Percentiles rank a stretch among this genome's conserved stretches.
These are phyloP conservation scores for Kwoniella sp. DNA, from an alignment of 768 basidiomycete genomes.

Conservation along the genomic window DNA sequence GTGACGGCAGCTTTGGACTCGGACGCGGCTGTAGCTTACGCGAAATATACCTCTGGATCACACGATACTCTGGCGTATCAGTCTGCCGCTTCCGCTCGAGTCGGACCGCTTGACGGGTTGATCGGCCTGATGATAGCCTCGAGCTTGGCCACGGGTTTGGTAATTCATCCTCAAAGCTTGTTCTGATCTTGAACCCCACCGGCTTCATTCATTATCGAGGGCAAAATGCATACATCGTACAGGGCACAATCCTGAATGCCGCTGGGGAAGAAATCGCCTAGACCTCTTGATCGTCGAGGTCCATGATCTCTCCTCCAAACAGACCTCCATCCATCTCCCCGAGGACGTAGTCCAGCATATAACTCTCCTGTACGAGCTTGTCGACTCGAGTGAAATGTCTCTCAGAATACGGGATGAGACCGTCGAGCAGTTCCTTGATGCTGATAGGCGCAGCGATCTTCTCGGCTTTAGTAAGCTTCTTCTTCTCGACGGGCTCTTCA, in stretches of 20 bases:
- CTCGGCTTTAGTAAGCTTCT: conserved; percentile 13
- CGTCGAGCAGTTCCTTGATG: conserved; percentile 68
- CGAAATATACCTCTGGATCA: not conserved
- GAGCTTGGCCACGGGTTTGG: not conserved
- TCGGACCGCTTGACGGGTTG: not conserved
- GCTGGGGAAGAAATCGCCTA: not conserved
- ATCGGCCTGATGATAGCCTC: not conserved
- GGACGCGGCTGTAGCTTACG: not conserved
- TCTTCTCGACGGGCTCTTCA: conserved; percentile 32
- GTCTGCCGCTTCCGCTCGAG: not conserved
- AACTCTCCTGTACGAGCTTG: conserved; percentile 88
- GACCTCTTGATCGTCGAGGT: conserved; percentile 27
- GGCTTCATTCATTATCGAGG: too few relatives aligned
- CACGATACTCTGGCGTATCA: conserved; percentile 1
- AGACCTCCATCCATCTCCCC: conserved; percentile 56
- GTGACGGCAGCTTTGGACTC: not conserved
- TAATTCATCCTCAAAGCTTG: too few relatives aligned
- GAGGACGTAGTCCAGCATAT: conserved; percentile 77
- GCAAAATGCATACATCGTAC: not conserved
- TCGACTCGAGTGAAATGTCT: conserved; percentile 85
- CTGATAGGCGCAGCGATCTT: conserved; percentile 16
- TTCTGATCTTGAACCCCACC: too few relatives aligned
- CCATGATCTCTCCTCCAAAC: conserved; percentile 48
- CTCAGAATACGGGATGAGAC: conserved; percentile 90
- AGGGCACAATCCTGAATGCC: not conserved